Evolutionary conservation across 2,329 filamentous ascomycete genomes (phyloP).

Genomic region (Clarireedia hainanense): DNA sequence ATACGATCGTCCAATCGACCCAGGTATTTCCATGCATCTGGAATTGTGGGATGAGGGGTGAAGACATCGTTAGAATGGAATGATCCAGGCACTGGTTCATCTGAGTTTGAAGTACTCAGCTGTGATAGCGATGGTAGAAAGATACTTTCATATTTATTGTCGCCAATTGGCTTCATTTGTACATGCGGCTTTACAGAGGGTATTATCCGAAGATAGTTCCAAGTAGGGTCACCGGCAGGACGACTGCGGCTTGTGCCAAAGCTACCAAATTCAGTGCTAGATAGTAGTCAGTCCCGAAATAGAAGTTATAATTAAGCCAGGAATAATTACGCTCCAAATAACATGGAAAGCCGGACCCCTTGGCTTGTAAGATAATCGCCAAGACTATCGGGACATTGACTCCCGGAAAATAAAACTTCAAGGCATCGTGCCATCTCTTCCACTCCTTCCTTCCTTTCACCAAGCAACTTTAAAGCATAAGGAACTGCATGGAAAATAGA

Average conservation of each 20-base stretch:
- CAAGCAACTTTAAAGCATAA: constrained; percentile 53
- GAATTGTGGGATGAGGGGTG: constrained; percentile 33
- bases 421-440: constrained; percentile 37
- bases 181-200: constrained; percentile 9
- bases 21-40: constrained; percentile 37
- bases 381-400: constrained; percentile 50
- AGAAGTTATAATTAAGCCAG: neutral
- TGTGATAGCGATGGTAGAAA: constrained; percentile 33
- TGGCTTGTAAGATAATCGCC: constrained; percentile 43
- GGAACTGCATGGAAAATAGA: constrained; percentile 35
- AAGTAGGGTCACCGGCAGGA: constrained; percentile 41
- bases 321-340: constrained; percentile 38
- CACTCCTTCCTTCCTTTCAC: constrained; percentile 48
- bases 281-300: neutral
- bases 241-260: constrained; percentile 34
- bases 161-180: constrained; percentile 22
- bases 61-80: constrained; percentile 38
- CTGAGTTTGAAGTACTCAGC: constrained; percentile 33
- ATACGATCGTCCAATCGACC: constrained; percentile 37
- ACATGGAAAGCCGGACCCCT: constrained; percentile 45
- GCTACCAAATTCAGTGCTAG: constrained; percentile 53
- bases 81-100: constrained; percentile 34
- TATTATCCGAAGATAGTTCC: constrained; percentile 46
- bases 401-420: constrained; percentile 48
- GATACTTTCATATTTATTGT: constrained; percentile 22